Evolutionary conservation across 352 stramenopile species (phyloP).

Genomic region (Phytophthora lateralis): DNA sequence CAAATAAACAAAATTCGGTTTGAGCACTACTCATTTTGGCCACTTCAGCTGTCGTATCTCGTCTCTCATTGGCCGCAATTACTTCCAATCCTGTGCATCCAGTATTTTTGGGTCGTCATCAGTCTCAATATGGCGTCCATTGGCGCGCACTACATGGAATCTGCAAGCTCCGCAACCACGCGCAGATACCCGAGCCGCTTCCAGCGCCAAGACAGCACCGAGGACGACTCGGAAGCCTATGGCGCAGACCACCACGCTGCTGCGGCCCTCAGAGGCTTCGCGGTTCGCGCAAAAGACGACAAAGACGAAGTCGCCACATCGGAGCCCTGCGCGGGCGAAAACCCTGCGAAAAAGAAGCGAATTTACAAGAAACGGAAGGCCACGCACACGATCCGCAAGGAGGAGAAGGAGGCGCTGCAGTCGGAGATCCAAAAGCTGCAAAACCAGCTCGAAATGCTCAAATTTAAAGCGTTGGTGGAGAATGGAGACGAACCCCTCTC

Average conservation of each 20-base stretch:
- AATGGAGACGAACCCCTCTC: slow-evolving; percentile 18
- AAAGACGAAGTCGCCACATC: slow-evolving; percentile 4
- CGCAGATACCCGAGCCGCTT: slow-evolving; percentile 14
- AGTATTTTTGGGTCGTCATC: no score
- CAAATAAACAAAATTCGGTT: neutral
- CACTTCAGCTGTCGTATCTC: slow-evolving; percentile 8
- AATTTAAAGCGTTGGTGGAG: slow-evolving; percentile 37
- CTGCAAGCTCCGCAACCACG: neutral
- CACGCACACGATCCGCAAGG: slow-evolving; percentile 49
- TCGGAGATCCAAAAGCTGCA: slow-evolving; percentile 38
- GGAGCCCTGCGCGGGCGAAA: slow-evolving; percentile 3
- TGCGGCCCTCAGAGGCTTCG: slow-evolving; percentile 25
- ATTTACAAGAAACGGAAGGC: slow-evolving; percentile 52
- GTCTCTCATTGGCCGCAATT: neutral
- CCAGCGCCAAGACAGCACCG: slow-evolving; percentile 21
- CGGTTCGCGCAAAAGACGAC: slow-evolving; percentile 20
- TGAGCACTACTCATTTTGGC: neutral
- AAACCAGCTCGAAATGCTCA: slow-evolving; percentile 40
- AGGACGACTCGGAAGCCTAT: slow-evolving; percentile 26
- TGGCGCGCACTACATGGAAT: slow-evolving; percentile 20
- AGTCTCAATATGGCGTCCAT: slow-evolving; percentile 24
- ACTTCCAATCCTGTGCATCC: slow-evolving; percentile 6
- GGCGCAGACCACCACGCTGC: slow-evolving; percentile 30
- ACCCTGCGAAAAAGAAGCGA: slow-evolving; percentile 31
- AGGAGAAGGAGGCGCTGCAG: slow-evolving; percentile 43